phyloP scores from a whole-genome alignment of 805 yeast species.

The Jamesozyma gamospora region DNA sequence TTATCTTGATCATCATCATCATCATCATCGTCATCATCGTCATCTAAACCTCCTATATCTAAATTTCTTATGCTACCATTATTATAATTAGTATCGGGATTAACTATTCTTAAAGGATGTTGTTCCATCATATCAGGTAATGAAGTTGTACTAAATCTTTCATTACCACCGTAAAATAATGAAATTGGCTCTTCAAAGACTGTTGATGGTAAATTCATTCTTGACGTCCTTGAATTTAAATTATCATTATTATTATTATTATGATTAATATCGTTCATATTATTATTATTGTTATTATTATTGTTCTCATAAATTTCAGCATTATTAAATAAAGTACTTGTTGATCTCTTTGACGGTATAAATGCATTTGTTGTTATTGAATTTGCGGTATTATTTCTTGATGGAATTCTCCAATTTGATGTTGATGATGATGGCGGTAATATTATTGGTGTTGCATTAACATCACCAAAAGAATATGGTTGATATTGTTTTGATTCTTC shows the following conservation, averaged over 20 bases:
- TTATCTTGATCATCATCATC: background rate
- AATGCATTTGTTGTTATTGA: background rate
- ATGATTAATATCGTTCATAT: background rate
- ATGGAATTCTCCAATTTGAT: constrained; percentile 11
- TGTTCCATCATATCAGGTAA: constrained; percentile 38
- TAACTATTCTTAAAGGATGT: constrained; percentile 39
- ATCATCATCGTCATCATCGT: background rate
- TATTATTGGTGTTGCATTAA: constrained; percentile 22
- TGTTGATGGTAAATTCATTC: constrained; percentile 6
- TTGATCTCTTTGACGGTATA: background rate
- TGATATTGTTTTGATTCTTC: constrained; percentile 33
- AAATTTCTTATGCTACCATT: background rate
- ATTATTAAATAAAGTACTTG: background rate
- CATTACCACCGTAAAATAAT: constrained; percentile 27
- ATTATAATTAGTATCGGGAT: constrained; percentile 26
- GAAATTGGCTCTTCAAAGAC: constrained; percentile 13
- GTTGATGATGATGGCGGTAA: constrained; percentile 10
- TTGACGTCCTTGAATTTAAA: background rate
- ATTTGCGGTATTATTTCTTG: constrained; percentile 7
- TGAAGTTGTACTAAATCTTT: constrained; percentile 45
- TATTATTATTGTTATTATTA: background rate
- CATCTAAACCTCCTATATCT: background rate
- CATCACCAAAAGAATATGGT: constrained; percentile 30
- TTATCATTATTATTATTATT: background rate
- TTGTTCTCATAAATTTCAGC: background rate